Evolutionary conservation across 2,329 filamentous ascomycete genomes (phyloP).

Genomic region (Ascochyta pisi): DNA sequence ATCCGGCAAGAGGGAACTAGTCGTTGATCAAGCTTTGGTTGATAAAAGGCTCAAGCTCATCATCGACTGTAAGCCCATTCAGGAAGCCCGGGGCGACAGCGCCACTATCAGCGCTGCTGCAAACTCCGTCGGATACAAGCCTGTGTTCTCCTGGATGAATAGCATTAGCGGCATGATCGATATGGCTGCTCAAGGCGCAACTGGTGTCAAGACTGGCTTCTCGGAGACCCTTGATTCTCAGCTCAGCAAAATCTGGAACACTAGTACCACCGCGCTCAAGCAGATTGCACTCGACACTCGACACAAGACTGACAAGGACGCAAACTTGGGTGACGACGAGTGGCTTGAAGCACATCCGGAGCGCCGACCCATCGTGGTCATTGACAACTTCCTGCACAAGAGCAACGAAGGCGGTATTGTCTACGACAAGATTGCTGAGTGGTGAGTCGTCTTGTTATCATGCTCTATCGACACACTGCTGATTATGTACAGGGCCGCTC

Average conservation of each 20-base stretch:
- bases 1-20: constrained; percentile 87
- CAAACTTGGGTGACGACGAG: constrained; percentile 77
- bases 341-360: constrained; percentile 92
- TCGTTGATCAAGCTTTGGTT: constrained; percentile 82
- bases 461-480: constrained; percentile 1
- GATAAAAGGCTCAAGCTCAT: constrained; percentile 78
- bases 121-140: constrained; percentile 83
- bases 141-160: constrained; percentile 96
- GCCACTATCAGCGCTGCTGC: constrained; percentile 85
- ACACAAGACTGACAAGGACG: constrained; percentile 76
- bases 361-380: constrained; percentile 79
- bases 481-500: constrained; percentile 66
- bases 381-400: constrained; percentile 91
- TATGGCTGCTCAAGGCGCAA: constrained; percentile 90
- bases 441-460: constrained; percentile 50
- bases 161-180: constrained; percentile 92
- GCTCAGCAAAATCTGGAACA: constrained; percentile 86
- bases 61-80: constrained; percentile 91
- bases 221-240: constrained; percentile 92
- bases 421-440: constrained; percentile 72
- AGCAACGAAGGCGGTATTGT: constrained; percentile 57
- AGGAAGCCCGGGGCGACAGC: constrained; percentile 87
- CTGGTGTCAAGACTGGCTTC: constrained; percentile 92
- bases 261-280: constrained; percentile 79
- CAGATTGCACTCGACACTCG: constrained; percentile 74